Evolutionary conservation across 1,284 basidiomycete genomes (phyloP).

Genomic region (Microbotryum lychnidis-dioicae): DNA sequence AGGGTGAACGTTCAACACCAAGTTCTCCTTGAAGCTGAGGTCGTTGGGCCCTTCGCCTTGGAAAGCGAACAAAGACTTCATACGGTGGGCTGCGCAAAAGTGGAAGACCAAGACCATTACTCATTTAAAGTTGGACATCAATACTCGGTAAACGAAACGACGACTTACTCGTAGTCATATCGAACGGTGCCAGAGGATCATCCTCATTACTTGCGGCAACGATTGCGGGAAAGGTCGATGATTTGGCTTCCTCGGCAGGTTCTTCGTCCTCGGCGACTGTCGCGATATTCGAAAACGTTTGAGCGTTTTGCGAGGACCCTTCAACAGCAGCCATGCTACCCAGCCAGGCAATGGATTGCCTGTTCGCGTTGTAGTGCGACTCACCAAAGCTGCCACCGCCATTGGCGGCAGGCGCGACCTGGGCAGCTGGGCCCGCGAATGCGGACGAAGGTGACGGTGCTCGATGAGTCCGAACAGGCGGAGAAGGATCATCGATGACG

Average conservation of each 20-base stretch:
- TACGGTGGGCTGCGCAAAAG: constrained; percentile 53
- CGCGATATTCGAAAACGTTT: constrained; percentile 41
- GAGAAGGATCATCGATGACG: constrained; percentile 60
- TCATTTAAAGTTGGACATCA: not conserved
- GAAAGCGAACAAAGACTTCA: constrained; percentile 67
- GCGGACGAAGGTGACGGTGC: not conserved
- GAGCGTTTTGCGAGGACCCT: constrained; percentile 16
- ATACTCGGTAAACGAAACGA: constrained; percentile 14
- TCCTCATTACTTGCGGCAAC: constrained; percentile 41
- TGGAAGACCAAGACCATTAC: not conserved
- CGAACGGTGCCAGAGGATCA: constrained; percentile 68
- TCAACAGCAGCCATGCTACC: constrained; percentile 72
- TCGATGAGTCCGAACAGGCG: constrained; percentile 63
- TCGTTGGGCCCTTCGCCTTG: constrained; percentile 78
- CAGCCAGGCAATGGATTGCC: constrained; percentile 88
- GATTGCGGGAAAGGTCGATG: constrained; percentile 50
- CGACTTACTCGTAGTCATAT: constrained; percentile 50
- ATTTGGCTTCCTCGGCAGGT: constrained; percentile 40
- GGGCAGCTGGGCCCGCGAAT: not conserved
- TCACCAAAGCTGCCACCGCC: not conserved
- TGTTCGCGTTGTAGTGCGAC: constrained; percentile 42
- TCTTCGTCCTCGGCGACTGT: constrained; percentile 55
- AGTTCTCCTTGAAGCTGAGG: constrained; percentile 73
- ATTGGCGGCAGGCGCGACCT: not conserved
- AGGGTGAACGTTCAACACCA: constrained; percentile 70